Evolutionary conservation across 306 rosid genomes (phyloP).

Genomic region (Lathyrus aphaca): DNA sequence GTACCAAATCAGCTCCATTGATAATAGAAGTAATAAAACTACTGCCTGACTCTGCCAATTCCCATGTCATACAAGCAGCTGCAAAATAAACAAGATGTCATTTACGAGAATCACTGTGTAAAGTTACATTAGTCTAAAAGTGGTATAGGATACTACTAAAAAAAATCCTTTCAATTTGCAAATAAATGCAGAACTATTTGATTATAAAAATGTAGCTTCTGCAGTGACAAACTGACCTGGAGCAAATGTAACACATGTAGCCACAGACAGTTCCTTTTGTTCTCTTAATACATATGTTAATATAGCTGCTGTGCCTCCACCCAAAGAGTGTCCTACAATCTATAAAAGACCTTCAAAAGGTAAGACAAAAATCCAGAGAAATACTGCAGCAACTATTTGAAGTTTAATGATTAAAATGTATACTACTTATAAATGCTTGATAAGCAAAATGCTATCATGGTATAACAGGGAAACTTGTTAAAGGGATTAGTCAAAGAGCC

Average conservation of each 20-base stretch:
- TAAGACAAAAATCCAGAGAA: slow-evolving; percentile 16
- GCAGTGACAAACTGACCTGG: slow-evolving; percentile 62
- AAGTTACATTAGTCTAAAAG: slow-evolving; percentile 30
- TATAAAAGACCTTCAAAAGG: slow-evolving; percentile 34
- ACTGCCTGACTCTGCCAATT: slow-evolving; percentile 86
- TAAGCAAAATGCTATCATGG: background rate
- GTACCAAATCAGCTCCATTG: slow-evolving; percentile 96
- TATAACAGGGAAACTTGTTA: slow-evolving; percentile 19
- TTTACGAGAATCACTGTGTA: slow-evolving; percentile 21
- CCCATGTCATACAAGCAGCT: slow-evolving; percentile 99
- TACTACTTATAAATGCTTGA: slow-evolving; percentile 11
- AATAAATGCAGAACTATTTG: slow-evolving; percentile 20
- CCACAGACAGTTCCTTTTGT: slow-evolving; percentile 71
- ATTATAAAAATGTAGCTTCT: slow-evolving; percentile 20
- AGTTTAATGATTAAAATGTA: slow-evolving; percentile 23
- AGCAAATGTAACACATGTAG: slow-evolving; percentile 87
- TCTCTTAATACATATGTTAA: slow-evolving; percentile 88
- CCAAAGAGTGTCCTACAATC: slow-evolving; percentile 98
- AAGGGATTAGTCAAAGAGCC: slow-evolving; percentile 5
- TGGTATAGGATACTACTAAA: slow-evolving; percentile 20
- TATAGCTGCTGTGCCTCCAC: slow-evolving; percentile 98
- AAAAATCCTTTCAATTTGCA: slow-evolving; percentile 9
- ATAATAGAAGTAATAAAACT: slow-evolving; percentile 79
- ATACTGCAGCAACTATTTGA: slow-evolving; percentile 26
- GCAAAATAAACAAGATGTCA: slow-evolving; percentile 48